These are phyloP conservation scores for Torulaspora globosa DNA, from an alignment of 1,139 yeast species.

Conservation along the genomic window DNA sequence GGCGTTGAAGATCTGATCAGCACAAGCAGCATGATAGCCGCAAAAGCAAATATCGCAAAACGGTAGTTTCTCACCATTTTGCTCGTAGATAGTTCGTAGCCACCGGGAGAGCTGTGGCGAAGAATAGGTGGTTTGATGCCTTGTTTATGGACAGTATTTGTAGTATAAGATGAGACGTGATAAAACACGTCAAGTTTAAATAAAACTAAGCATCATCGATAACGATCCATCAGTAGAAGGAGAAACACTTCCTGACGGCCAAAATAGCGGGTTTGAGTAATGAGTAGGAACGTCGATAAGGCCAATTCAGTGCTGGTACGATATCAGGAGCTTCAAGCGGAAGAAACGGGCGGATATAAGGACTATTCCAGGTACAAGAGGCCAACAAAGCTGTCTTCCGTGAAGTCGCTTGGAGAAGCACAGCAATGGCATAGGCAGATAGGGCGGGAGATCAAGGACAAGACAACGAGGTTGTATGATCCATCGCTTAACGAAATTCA, in stretches of 20 bases:
- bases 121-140: neutral
- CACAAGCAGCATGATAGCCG: constrained; percentile 34
- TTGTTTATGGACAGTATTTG: neutral
- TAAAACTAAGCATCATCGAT: constrained; percentile 3
- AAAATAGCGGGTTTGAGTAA: constrained; percentile 24
- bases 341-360: constrained; percentile 52
- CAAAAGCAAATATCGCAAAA: constrained; percentile 34
- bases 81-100: neutral
- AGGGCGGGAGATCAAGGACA: constrained; percentile 58
- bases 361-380: constrained; percentile 56
- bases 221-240: neutral
- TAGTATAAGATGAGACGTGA: neutral
- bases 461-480: constrained; percentile 64
- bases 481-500: constrained; percentile 54
- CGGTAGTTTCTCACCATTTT: constrained; percentile 32
- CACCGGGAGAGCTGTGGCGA: neutral
- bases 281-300: constrained; percentile 76
- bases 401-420: constrained; percentile 59
- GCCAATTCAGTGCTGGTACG: constrained; percentile 68
- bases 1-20: constrained; percentile 31
- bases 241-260: neutral
- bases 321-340: constrained; percentile 58
- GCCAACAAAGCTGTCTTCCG: constrained; percentile 58
- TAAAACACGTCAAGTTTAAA: constrained; percentile 1
- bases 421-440: constrained; percentile 71